Base-by-base conservation (phyloP, 805 yeast species). In the Dipodascus albidus region DNA sequence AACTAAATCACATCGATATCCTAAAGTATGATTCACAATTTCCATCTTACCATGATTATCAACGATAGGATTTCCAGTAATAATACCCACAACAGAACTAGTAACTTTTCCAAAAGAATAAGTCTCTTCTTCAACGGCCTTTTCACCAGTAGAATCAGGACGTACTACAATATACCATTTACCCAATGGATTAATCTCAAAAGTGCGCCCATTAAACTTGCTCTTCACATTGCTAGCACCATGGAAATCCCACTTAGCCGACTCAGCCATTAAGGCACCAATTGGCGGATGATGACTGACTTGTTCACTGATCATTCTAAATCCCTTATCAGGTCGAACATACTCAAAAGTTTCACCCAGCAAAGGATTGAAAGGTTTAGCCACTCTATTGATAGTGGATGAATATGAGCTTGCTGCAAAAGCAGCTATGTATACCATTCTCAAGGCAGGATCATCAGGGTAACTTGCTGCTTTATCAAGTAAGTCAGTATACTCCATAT, bases 231-330 rank as follows among this genome's bases (percentile, higher is more conserved):
- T 82, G 53, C 91, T 83, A 63, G 90, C 96, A 56, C 99, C 99
- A 66, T 83, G 91, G 64, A 89, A 93, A 57, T 90, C 96, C 98
- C 98, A 93, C 57, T 81, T 80, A 1, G 89, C 79, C 1, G 95
- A 79, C 67, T 91, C 95, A 1, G 96, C 93, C 62, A 78, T 66
- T 58, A 93, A 78, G 0, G 99, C 99, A 59, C 96, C 86, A 54
- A 93, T 81, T 0, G 97, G 96, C 2, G 99, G 99, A 70, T 93
- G 98, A 66, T 93, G 99, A 57, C 96, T 85, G 14, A 93, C 98
- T 68, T 93, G 99, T 67, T 93, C 99, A 3, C 87, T 79, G 58
- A 91, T 73, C 65, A 88, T 80, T 64, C 99, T 76, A 67, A 81
- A 93, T 22, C 86, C 83, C 61, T 80, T 76, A 63, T 91, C 96